Conservation (phyloP, 306 rosid genomes). For the Macrotyloma uniflorum region DNA sequence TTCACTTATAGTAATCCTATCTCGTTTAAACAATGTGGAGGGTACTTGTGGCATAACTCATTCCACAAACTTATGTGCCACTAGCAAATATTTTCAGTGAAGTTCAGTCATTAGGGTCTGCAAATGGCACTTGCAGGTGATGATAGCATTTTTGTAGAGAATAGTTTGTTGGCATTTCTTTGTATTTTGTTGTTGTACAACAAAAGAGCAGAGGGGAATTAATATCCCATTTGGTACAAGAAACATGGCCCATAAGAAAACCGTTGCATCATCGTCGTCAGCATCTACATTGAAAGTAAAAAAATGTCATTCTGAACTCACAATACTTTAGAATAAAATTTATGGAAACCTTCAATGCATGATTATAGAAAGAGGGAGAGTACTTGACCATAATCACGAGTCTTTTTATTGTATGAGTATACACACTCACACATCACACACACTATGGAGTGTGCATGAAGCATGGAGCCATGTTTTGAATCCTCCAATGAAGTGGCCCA, state of each 20-base stretch:
- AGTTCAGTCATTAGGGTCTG: neutral
- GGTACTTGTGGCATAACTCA: no score
- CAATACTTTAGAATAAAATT: slow-evolving; percentile 7
- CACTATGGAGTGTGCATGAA: slow-evolving; percentile 31
- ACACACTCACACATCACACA: no score
- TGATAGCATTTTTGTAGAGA: neutral
- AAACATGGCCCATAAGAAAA: neutral
- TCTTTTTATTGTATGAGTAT: neutral
- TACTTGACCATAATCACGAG: slow-evolving; percentile 28
- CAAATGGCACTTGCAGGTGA: slow-evolving; percentile 30
- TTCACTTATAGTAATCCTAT: no score
- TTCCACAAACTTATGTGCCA: slow-evolving; percentile 7
- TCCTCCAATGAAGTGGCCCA: slow-evolving; percentile 47
- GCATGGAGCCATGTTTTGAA: slow-evolving; percentile 50
- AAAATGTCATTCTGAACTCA: slow-evolving; percentile 7
- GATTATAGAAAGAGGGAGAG: slow-evolving; percentile 34
- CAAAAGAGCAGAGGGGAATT: neutral
- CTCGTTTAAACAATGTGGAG: no score
- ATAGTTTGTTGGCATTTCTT: slow-evolving; percentile 10
- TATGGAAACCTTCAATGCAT: slow-evolving; percentile 32
- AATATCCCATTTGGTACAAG: slow-evolving; percentile 16
- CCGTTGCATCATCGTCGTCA: slow-evolving; percentile 39
- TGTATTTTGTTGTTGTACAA: neutral
- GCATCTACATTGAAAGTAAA: slow-evolving; percentile 6
- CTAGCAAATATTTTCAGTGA: slow-evolving; percentile 22